Evolutionary conservation across 768 basidiomycete species (phyloP), one percentile per base, ranked within the genome.

Genomic region (Russula olivacea): DNA sequence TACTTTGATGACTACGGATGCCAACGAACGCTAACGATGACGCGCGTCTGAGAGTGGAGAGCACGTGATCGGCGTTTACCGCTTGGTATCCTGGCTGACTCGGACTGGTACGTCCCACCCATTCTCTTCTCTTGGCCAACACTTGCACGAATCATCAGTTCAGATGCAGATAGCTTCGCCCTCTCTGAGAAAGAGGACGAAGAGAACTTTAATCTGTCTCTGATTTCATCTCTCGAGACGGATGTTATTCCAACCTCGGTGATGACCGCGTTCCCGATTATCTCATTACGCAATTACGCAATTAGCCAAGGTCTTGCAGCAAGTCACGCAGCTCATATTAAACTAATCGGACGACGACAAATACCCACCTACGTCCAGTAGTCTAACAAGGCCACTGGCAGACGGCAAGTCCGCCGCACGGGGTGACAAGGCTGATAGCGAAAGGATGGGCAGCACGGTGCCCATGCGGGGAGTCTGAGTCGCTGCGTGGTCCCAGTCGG

Each of bases 51-150:
- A 80, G 86, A 2, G 74, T 89, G 2, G 90, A 93, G 69, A 86
- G 85, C 4, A 88, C 96, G 40, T 98, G 6, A 79, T 93, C 28
- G 89, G 92, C 66, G 87, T 90, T 5, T 92, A 91, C 74, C 76
- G 81, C 25, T 91, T 17, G 89, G 85, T 1, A 86, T 95, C 25
- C 78, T 91, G 3, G 91, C 91, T 7, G 91, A 94, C n/a, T n/a
- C n/a, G n/a, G n/a, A n/a, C 68, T 91, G 89, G 93, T 93, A 67
- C 40, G 8, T 61, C n/a, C 6, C 61, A 51, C 2, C 47, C 3
- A 43, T 59, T 3, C 68, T 62, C 21, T 52, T 34, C 11, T 52
- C 17, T 40, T 43, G 55, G 36, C 25, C 10, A 38, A 38, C 12
- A 57, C 21, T 56, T 49, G 23, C 54, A 3, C 21, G 23, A 48